phyloP scores from a whole-genome alignment of 495 filamentous ascomycete species.

The Jackrogersella minutella region DNA sequence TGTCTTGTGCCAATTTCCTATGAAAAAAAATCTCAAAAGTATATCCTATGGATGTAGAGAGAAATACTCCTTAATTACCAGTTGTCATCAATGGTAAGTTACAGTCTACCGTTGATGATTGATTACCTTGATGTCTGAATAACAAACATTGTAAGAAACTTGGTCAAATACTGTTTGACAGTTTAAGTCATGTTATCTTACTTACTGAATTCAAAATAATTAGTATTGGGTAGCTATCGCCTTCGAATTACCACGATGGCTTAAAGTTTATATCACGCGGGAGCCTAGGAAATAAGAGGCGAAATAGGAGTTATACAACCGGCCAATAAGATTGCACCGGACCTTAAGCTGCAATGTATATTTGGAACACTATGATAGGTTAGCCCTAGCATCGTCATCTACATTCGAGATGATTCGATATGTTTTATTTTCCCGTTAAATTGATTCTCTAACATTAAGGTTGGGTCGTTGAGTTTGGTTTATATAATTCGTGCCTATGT shows the following conservation, averaged over 20 bases:
- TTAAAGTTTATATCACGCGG: not conserved
- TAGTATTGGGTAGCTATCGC: not conserved
- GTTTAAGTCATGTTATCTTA: too few relatives aligned
- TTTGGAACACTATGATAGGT: constrained; percentile 31
- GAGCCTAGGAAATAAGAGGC: not conserved
- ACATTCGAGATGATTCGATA: constrained; percentile 5
- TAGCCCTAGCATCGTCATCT: not conserved
- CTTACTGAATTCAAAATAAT: too few relatives aligned
- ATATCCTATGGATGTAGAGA: too few relatives aligned
- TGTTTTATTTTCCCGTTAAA: too few relatives aligned
- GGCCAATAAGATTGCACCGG: constrained; percentile 28
- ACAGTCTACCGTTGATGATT: too few relatives aligned
- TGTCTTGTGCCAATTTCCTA: not conserved
- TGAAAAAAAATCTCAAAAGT: too few relatives aligned
- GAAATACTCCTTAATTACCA: too few relatives aligned
- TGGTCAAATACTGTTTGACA: too few relatives aligned
- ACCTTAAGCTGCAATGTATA: not conserved
- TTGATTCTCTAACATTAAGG: not conserved
- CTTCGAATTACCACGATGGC: not conserved
- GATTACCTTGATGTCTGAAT: too few relatives aligned
- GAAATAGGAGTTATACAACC: constrained; percentile 19
- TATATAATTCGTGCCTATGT: too few relatives aligned
- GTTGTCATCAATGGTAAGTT: too few relatives aligned
- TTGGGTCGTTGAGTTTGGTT: not conserved
- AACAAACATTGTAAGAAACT: too few relatives aligned